A percentile compares a stretch with the other conserved stretches of the same genome.
Evolutionary conservation across 2,329 filamentous ascomycete genomes (phyloP).

Genomic region (Chrysoporthe puriensis): DNA sequence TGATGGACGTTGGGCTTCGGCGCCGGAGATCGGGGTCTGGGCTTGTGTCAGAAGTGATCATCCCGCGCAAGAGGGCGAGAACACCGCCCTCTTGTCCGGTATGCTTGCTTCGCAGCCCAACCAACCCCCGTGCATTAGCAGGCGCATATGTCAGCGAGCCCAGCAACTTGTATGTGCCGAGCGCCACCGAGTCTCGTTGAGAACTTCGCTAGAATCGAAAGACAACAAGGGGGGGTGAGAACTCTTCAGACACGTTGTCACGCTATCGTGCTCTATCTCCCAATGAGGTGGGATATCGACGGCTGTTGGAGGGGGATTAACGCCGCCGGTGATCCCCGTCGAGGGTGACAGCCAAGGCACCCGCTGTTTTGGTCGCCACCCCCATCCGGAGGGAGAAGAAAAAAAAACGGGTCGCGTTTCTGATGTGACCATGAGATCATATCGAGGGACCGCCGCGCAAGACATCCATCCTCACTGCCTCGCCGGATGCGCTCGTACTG

Average conservation of each 20-base stretch:
- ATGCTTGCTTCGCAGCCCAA: no score
- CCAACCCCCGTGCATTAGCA: no score
- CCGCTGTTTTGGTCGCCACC: neutral
- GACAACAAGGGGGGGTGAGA: neutral
- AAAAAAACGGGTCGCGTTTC: neutral
- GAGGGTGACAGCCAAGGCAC: neutral
- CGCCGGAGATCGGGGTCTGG: slow-evolving; percentile 1
- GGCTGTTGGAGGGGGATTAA: neutral
- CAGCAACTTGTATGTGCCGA: no score
- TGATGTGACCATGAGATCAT: neutral
- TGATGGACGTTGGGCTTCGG: neutral
- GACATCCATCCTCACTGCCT: no score
- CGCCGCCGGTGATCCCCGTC: neutral
- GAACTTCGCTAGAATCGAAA: neutral
- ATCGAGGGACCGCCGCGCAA: no score
- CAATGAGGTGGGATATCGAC: neutral
- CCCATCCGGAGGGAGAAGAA: neutral
- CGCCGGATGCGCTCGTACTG: no score
- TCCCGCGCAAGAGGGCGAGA: neutral
- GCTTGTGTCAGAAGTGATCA: neutral
- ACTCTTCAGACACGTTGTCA: neutral
- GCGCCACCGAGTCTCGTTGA: neutral
- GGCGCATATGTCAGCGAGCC: no score
- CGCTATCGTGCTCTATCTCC: neutral
- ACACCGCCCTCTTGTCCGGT: neutral